Evolutionary conservation across 2,329 filamentous ascomycete genomes (phyloP), one percentile per base, ranked within the genome.

Genomic region (Hypoxylon sp.): DNA sequence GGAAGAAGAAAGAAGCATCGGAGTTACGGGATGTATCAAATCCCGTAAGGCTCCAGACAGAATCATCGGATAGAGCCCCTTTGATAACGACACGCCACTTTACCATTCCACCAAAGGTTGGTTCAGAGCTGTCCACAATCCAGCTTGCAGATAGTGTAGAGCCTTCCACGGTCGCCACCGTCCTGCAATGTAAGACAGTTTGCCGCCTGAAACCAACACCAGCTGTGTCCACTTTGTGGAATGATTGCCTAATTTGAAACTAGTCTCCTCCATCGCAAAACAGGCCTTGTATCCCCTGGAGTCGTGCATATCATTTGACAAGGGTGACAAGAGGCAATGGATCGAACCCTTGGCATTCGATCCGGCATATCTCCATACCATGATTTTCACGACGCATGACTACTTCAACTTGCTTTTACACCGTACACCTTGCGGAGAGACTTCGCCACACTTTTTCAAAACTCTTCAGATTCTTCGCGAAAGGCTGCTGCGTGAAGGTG

Each of bases 251-350:
- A 55, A 55, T 39, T n/a, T 32, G 37, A 32, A 8, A 13, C 6
- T 37, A 71, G 69, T 69, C 27, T 67, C 67, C n/a, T 60, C 63
- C 2, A 68, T 69, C 11, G 67, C 69, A 15, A 71, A 71, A 42
- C 59, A 67, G 24, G 56, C 69, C 17, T 61, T 71, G 11, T 71
- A 67, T 51, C 42, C 67, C 0, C 52, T 71, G 15, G 67, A 71
- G 39, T 17, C 29, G 21, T 71, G 67, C 32, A 67, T 71, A 10
- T 65, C 61, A 19, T 71, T 71, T 24, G 67, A 71, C 2, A 48
- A 64, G 27, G 58, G 60, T 37, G 67, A 54, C n/a, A 64, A 71
- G 21, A 44, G 27, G 35, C 54, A 69, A 29, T 71, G 69, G 69
- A 47, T 69, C 6, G 67, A 61, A 10, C 69, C 69, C 2, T 19